phyloP scores from a whole-genome alignment of 1,139 yeast species.

The Geotrichum cucujoidarum region DNA sequence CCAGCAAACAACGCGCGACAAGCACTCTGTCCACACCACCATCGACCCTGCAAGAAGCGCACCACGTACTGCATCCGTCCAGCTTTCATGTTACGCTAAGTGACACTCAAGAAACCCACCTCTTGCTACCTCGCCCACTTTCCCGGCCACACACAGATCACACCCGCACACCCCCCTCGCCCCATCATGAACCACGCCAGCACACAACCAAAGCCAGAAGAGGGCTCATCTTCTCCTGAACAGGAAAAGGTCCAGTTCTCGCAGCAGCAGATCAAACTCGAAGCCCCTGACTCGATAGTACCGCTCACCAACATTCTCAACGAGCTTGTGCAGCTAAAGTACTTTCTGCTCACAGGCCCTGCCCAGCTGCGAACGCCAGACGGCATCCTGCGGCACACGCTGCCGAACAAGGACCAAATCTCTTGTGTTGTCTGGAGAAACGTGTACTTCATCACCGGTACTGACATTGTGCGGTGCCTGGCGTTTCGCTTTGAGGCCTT shows the following conservation, averaged over 20 bases:
- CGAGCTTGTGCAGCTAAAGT: slow-evolving; percentile 17
- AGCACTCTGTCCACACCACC: too few relatives aligned
- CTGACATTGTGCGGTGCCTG: slow-evolving; percentile 90
- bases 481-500: slow-evolving; percentile 85
- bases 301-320: slow-evolving; percentile 17
- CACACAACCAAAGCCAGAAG: too few relatives aligned
- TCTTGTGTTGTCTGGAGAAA: slow-evolving; percentile 93
- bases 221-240: not conserved
- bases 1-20: too few relatives aligned
- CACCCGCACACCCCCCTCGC: too few relatives aligned
- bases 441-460: slow-evolving; percentile 86
- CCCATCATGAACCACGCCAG: too few relatives aligned
- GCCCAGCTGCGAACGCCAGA: slow-evolving; percentile 15
- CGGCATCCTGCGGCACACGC: slow-evolving; percentile 41
- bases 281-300: slow-evolving; percentile 6
- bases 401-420: slow-evolving; percentile 84
- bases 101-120: too few relatives aligned
- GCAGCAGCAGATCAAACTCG: not conserved
- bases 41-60: too few relatives aligned
- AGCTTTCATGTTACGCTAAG: too few relatives aligned
- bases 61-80: too few relatives aligned
- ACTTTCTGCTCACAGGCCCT: slow-evolving; percentile 20
- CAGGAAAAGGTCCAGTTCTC: slow-evolving; percentile 1
- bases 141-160: too few relatives aligned
- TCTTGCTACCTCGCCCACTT: too few relatives aligned